A percentile compares a stretch with the other conserved stretches of the same genome.
Evolutionary conservation across 805 yeast genomes (phyloP).

Genomic region (Isabelozyma gotoi): DNA sequence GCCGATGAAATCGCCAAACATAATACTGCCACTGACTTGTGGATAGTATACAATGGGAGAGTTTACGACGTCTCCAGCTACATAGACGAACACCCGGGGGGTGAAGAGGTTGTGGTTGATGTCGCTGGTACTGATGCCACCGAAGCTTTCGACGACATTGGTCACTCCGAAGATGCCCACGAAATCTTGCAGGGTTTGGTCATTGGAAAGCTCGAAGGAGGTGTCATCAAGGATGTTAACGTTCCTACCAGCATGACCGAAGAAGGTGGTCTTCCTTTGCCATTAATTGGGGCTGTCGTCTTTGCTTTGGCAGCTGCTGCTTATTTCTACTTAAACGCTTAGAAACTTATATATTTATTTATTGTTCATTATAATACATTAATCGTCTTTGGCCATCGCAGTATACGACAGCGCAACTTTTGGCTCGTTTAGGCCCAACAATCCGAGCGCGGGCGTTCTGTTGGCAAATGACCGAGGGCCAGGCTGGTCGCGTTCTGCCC

Average conservation of each 20-base stretch:
- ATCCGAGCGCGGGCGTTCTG: too few species aligned
- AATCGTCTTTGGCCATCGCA: background rate
- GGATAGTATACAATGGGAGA: constrained; percentile 45
- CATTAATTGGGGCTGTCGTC: constrained; percentile 33
- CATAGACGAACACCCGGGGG: constrained; percentile 50
- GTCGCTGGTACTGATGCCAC: constrained; percentile 46
- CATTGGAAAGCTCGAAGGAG: constrained; percentile 79
- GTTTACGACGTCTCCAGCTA: constrained; percentile 42
- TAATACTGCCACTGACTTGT: constrained; percentile 39
- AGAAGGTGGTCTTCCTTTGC: constrained; percentile 19
- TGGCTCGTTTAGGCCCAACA: background rate
- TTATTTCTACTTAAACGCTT: constrained; percentile 33
- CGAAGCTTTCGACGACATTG: constrained; percentile 68
- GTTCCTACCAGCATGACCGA: constrained; percentile 11
- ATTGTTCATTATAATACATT: background rate
- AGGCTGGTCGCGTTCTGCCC: too few species aligned
- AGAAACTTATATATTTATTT: constrained; percentile 1
- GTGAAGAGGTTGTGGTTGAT: constrained; percentile 46
- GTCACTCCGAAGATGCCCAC: constrained; percentile 96
- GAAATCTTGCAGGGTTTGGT: constrained; percentile 66
- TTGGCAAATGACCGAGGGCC: too few species aligned
- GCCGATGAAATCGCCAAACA: constrained; percentile 50
- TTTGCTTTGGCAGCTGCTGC: constrained; percentile 43
- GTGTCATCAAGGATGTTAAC: constrained; percentile 35
- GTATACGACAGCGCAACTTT: background rate